Evolutionary conservation across 257 asterid genomes (phyloP).

Genomic region (Rehmannia glutinosa): DNA sequence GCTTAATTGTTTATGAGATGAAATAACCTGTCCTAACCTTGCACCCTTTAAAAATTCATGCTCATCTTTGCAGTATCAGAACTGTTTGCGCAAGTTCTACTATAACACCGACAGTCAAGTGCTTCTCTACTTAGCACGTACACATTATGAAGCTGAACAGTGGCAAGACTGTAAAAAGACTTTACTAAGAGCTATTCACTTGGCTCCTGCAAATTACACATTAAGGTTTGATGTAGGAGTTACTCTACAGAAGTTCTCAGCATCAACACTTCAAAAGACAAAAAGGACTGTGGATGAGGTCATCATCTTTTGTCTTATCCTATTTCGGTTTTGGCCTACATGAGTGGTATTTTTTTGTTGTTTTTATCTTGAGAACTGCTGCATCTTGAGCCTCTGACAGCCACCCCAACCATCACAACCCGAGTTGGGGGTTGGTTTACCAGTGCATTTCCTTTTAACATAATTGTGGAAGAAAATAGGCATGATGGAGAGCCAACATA

Average conservation of each 20-base stretch:
- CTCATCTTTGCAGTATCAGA: conserved; percentile 71
- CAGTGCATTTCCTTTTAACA: background rate
- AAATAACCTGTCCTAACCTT: conserved; percentile 36
- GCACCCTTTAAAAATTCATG: conserved; percentile 21
- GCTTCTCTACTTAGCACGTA: conserved; percentile 94
- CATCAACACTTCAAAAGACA: conserved; percentile 91
- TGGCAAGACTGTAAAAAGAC: conserved; percentile 99
- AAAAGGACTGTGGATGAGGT: conserved; percentile 95
- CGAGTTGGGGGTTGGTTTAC: background rate
- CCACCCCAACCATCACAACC: background rate
- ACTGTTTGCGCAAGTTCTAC: conserved; percentile 89
- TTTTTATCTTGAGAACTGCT: conserved; percentile 4
- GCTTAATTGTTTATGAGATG: conserved; percentile 7
- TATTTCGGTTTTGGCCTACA: conserved; percentile 5
- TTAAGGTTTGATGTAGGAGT: conserved; percentile 90
- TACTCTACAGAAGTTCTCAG: conserved; percentile 94
- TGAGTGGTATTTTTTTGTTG: background rate
- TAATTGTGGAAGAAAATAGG: background rate
- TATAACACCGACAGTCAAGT: conserved; percentile 89
- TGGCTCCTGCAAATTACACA: conserved; percentile 94
- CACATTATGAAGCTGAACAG: conserved; percentile 99
- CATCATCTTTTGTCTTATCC: conserved; percentile 11
- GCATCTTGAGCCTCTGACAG: background rate
- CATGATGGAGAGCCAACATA: background rate
- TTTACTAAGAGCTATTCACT: conserved; percentile 88